A percentile compares a stretch with the other conserved stretches of the same genome.
phyloP scores from a whole-genome alignment of 2,329 filamentous ascomycete species.

The Aspergillus arachidicola region DNA sequence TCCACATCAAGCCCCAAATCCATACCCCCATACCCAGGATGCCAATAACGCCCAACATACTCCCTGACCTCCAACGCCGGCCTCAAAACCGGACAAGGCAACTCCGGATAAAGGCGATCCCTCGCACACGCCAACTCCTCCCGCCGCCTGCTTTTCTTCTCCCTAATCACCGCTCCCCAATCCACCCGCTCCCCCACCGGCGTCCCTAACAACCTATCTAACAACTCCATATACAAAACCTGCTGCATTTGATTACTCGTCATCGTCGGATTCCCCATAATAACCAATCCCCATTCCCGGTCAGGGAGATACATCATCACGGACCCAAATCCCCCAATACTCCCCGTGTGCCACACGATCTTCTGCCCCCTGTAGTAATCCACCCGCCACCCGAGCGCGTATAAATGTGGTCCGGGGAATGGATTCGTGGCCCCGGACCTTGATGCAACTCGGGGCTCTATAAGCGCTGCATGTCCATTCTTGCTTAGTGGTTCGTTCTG shows the following conservation, averaged over 20 bases:
- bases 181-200: neutral
- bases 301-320: neutral
- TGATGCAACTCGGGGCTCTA: conserved; percentile 21
- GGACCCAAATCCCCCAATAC: neutral
- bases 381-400: neutral
- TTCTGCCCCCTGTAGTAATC: neutral
- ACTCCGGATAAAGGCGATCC: neutral
- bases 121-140: neutral
- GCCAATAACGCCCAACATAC: neutral
- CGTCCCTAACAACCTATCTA: neutral
- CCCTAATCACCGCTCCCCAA: neutral
- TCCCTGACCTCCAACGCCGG: neutral
- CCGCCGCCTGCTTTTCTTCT: neutral
- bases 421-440: neutral
- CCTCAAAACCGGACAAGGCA: neutral
- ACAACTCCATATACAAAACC: neutral
- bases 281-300: neutral
- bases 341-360: neutral
- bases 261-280: neutral
- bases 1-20: neutral
- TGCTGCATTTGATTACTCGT: neutral
- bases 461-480: conserved; percentile 26
- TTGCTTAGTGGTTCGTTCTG: conserved; percentile 27
- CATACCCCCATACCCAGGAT: neutral
- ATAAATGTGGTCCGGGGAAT: neutral